Conservation (phyloP, 257 asterid genomes). For the Ilex asprella region DNA sequence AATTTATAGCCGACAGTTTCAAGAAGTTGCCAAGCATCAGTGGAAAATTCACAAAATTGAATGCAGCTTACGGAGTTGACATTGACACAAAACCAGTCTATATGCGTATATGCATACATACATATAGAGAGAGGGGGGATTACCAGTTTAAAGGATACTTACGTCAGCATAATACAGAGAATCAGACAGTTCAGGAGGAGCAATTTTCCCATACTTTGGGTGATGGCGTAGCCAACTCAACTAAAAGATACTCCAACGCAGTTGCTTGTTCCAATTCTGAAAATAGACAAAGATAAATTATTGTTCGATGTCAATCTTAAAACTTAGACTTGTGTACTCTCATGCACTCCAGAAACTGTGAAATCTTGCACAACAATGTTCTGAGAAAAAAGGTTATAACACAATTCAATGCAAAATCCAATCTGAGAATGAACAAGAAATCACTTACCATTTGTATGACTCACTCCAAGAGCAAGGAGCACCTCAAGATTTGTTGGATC, state of each 20-base stretch:
- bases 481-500: constrained; percentile 96
- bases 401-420: background rate
- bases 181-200: constrained; percentile 66
- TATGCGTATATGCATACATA: too few relatives aligned
- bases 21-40: too few relatives aligned
- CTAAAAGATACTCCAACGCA: constrained; percentile 81
- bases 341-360: too few relatives aligned
- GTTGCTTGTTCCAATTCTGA: constrained; percentile 97
- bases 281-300: constrained; percentile 11
- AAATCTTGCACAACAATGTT: too few relatives aligned
- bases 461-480: constrained; percentile 97
- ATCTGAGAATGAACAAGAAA: constrained; percentile 9
- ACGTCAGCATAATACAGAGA: constrained; percentile 86
- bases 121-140: too few relatives aligned
- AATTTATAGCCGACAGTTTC: too few relatives aligned
- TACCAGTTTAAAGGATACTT: constrained; percentile 18
- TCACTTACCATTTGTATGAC: constrained; percentile 95
- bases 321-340: too few relatives aligned
- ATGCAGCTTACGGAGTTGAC: too few relatives aligned
- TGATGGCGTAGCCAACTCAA: constrained; percentile 92
- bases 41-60: too few relatives aligned
- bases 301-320: background rate
- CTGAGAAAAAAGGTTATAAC: too few relatives aligned
- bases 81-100: too few relatives aligned
- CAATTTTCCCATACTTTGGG: constrained; percentile 74